A percentile compares a stretch with the other conserved stretches of the same genome.
Conservation (phyloP, 2,329 filamentous ascomycete genomes). For the Aspergillus sp. region DNA sequence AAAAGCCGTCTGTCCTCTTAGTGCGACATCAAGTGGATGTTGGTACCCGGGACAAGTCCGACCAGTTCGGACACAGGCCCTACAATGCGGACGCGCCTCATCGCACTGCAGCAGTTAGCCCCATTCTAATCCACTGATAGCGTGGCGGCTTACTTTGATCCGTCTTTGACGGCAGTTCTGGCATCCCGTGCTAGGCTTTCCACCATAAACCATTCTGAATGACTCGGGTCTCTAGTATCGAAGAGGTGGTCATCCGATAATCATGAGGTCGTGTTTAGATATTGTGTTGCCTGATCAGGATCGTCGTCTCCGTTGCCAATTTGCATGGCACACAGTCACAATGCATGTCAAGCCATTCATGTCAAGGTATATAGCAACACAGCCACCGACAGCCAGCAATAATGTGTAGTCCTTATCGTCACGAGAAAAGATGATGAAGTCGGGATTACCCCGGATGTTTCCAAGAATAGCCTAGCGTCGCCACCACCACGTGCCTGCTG, state of each 20-base stretch:
- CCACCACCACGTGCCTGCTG: background rate
- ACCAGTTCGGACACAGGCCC: slow-evolving; percentile 20
- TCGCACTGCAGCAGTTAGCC: slow-evolving; percentile 18
- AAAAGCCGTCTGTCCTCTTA: slow-evolving; percentile 19
- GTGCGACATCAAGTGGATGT: slow-evolving; percentile 22
- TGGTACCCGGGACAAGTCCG: slow-evolving; percentile 23
- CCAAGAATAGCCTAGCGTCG: background rate
- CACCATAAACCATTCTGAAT: slow-evolving; percentile 19
- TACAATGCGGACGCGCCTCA: slow-evolving; percentile 24
- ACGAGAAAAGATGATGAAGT: background rate
- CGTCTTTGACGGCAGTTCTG: slow-evolving; percentile 22
- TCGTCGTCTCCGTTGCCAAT: too few species aligned
- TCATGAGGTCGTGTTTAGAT: too few species aligned
- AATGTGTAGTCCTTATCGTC: too few species aligned
- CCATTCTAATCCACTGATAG: background rate
- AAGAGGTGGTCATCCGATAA: background rate
- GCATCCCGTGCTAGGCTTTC: slow-evolving; percentile 22
- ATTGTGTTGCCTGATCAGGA: background rate
- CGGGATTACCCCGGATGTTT: background rate
- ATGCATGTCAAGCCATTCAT: too few species aligned
- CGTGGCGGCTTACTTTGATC: slow-evolving; percentile 18
- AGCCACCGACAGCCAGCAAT: too few species aligned
- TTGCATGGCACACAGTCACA: too few species aligned
- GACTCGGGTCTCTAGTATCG: background rate
- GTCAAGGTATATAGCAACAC: too few species aligned